Conservation (phyloP, 169 alveolate genomes). For the Plasmodium billcollinsi region DNA sequence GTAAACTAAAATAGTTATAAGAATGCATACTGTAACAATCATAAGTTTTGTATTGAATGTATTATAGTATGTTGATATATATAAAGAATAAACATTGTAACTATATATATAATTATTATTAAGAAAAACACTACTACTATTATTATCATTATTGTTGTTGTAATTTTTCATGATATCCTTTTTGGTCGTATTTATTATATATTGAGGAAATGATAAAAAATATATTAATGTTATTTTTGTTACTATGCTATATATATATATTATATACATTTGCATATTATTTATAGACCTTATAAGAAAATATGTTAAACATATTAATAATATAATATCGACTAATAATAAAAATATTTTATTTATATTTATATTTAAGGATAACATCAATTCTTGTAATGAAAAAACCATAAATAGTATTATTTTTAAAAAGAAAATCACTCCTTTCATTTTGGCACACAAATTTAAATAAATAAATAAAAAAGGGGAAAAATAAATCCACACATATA, state of each 20-base stretch:
- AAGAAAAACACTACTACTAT: too few relatives aligned
- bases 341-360: slow-evolving; percentile 4
- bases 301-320: slow-evolving; percentile 9
- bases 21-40: slow-evolving; percentile 15
- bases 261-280: slow-evolving; percentile 48
- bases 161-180: background rate
- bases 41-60: slow-evolving; percentile 10
- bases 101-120: too few relatives aligned
- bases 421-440: slow-evolving; percentile 10
- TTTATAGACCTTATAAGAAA: slow-evolving; percentile 29
- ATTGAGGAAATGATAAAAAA: slow-evolving; percentile 42
- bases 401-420: slow-evolving; percentile 18
- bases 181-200: background rate
- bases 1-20: slow-evolving; percentile 32
- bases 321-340: slow-evolving; percentile 1
- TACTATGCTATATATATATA: slow-evolving; percentile 59
- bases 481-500: background rate
- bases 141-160: too few relatives aligned
- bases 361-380: slow-evolving; percentile 7
- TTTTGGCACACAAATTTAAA: background rate
- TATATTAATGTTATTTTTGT: slow-evolving; percentile 41
- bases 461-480: background rate
- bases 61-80: background rate
- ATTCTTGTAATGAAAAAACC: slow-evolving; percentile 21
- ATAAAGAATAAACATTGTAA: background rate